Evolutionary conservation across 371 early-diverging fungal genomes (phyloP).

Genomic region (Haplosporangium sp.): DNA sequence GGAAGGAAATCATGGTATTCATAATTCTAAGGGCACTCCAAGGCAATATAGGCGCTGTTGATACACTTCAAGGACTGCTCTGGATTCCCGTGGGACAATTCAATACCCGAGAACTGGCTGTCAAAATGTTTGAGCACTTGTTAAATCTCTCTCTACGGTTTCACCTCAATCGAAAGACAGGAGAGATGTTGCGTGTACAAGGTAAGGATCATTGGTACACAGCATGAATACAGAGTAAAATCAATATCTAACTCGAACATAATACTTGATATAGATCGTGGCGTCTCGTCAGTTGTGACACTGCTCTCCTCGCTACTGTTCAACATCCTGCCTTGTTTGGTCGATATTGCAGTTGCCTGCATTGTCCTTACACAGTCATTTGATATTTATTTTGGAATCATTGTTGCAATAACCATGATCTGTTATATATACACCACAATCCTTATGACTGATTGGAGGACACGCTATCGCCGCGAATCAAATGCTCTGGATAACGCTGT

Average conservation of each 20-base stretch:
- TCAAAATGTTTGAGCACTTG: slow-evolving; percentile 89
- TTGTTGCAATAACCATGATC: slow-evolving; percentile 89
- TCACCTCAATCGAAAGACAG: slow-evolving; percentile 94
- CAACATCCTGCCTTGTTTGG: slow-evolving; percentile 89
- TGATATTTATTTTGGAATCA: slow-evolving; percentile 82
- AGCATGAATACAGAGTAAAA: neutral
- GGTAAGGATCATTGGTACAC: slow-evolving; percentile 30
- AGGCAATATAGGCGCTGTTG: slow-evolving; percentile 85
- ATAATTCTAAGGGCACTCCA: slow-evolving; percentile 81
- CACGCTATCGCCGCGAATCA: slow-evolving; percentile 81
- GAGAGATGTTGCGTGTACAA: slow-evolving; percentile 87
- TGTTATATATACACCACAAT: slow-evolving; percentile 88
- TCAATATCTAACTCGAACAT: neutral
- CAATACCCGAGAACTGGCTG: slow-evolving; percentile 88
- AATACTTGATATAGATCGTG: slow-evolving; percentile 79
- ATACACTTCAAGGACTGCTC: slow-evolving; percentile 80
- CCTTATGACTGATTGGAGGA: slow-evolving; percentile 92
- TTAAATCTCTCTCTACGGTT: slow-evolving; percentile 85
- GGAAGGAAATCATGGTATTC: slow-evolving; percentile 78
- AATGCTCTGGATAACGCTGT: slow-evolving; percentile 83
- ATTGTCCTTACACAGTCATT: slow-evolving; percentile 77
- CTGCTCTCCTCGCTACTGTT: slow-evolving; percentile 87
- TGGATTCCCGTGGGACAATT: slow-evolving; percentile 95
- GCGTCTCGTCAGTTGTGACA: slow-evolving; percentile 82
- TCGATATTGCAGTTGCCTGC: slow-evolving; percentile 89